phyloP scores from a whole-genome alignment of 106 monocot species.

The Hemerocallis citrina region DNA sequence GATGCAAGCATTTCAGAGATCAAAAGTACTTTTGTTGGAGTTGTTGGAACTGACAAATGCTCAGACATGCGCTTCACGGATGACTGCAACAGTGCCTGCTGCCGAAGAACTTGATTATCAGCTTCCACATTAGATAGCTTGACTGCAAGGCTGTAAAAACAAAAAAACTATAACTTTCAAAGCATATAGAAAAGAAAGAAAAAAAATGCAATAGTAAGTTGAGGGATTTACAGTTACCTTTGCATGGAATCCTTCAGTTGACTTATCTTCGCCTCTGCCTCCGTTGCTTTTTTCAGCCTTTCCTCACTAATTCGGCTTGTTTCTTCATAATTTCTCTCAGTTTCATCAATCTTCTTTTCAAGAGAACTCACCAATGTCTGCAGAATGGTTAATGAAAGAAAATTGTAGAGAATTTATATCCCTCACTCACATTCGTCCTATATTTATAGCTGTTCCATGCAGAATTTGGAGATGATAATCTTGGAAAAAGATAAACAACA shows the following conservation, averaged over 20 bases:
- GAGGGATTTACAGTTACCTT: constrained; percentile 40
- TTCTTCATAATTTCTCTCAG: constrained; percentile 87
- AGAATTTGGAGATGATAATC: too few relatives aligned
- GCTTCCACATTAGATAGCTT: constrained; percentile 79
- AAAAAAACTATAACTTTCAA: constrained; percentile 1
- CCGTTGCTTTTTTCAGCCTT: constrained; percentile 60
- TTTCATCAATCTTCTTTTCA: constrained; percentile 80
- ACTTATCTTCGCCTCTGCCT: constrained; percentile 61
- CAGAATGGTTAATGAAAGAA: neutral
- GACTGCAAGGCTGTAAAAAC: constrained; percentile 49
- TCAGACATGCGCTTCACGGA: constrained; percentile 47
- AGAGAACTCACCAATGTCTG: constrained; percentile 71
- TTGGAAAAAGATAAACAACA: too few relatives aligned
- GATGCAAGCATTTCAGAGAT: neutral
- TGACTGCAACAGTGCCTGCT: constrained; percentile 56
- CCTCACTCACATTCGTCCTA: too few relatives aligned
- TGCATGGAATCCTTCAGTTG: constrained; percentile 62
- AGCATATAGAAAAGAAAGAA: neutral
- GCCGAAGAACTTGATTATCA: constrained; percentile 88
- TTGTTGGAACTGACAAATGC: constrained; percentile 28
- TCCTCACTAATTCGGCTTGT: constrained; percentile 72
- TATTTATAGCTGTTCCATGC: too few relatives aligned
- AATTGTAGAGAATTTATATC: neutral
- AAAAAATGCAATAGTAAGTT: too few relatives aligned
- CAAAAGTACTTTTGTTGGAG: constrained; percentile 42